These are phyloP conservation scores for Orbilia ellipsospora DNA, from an alignment of 2,329 filamentous ascomycete genomes.

Conservation along the genomic window DNA sequence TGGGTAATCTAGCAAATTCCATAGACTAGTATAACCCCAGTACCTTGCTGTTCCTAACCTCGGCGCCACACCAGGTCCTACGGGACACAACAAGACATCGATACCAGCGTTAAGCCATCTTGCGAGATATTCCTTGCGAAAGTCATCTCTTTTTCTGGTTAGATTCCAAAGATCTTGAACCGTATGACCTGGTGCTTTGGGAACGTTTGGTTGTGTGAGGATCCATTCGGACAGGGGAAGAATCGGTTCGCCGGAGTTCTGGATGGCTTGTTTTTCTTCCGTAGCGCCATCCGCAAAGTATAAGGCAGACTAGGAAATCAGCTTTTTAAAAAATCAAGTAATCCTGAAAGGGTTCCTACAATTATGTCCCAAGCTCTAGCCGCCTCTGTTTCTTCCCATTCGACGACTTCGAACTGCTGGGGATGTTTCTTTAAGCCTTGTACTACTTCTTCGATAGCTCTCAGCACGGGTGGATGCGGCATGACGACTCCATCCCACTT, in stretches of 20 bases:
- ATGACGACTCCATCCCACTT: slow-evolving; percentile 71
- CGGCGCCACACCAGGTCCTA: slow-evolving; percentile 69
- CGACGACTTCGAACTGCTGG: slow-evolving; percentile 69
- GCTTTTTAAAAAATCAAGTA: slow-evolving; percentile 14
- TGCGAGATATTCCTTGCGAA: slow-evolving; percentile 66
- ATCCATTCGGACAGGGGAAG: slow-evolving; percentile 71
- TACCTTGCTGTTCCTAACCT: slow-evolving; percentile 66
- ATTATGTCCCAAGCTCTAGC: slow-evolving; percentile 67
- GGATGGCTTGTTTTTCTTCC: slow-evolving; percentile 67
- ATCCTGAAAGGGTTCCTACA: slow-evolving; percentile 58
- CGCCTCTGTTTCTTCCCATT: slow-evolving; percentile 70
- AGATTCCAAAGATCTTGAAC: slow-evolving; percentile 64
- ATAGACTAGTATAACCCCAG: slow-evolving; percentile 75
- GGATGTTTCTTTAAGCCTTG: slow-evolving; percentile 65
- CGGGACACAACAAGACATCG: slow-evolving; percentile 73
- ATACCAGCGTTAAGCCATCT: slow-evolving; percentile 65
- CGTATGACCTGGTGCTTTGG: slow-evolving; percentile 60
- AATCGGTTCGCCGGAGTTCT: slow-evolving; percentile 69
- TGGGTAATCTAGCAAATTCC: slow-evolving; percentile 77
- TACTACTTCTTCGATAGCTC: slow-evolving; percentile 69
- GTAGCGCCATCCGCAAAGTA: slow-evolving; percentile 73
- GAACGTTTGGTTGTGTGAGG: slow-evolving; percentile 67
- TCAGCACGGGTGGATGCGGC: slow-evolving; percentile 70
- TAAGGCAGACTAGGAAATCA: slow-evolving; percentile 60
- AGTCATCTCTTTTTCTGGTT: slow-evolving; percentile 63